A percentile compares a stretch with the other conserved stretches of the same genome.
Conservation (phyloP, 2,329 filamentous ascomycete species). For the Fusarium luffae region DNA sequence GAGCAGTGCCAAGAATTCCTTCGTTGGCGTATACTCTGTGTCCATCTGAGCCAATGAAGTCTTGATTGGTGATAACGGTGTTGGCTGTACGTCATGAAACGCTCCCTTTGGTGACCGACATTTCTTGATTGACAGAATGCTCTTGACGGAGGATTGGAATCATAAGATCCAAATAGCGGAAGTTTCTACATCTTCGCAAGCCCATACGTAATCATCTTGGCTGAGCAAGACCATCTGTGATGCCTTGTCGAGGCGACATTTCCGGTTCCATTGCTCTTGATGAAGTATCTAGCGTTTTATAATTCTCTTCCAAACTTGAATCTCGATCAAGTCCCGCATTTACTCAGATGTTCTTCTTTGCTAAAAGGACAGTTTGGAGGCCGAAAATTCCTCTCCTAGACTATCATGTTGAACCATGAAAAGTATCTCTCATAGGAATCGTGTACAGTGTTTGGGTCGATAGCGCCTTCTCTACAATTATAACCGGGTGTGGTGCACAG, state of each 20-base stretch:
- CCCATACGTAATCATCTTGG: background rate
- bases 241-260: background rate
- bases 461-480: background rate
- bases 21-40: background rate
- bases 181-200: background rate
- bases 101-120: background rate
- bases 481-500: background rate
- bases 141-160: background rate
- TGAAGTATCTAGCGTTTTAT: background rate
- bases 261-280: background rate
- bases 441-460: background rate
- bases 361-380: background rate
- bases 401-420: background rate
- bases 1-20: background rate
- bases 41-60: background rate
- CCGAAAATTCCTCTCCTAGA: background rate
- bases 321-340: background rate
- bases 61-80: background rate
- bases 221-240: background rate
- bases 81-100: background rate
- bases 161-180: background rate
- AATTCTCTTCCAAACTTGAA: background rate
- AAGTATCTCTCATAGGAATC: background rate
- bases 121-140: background rate
- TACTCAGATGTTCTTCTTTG: background rate